These are phyloP conservation scores for Fraxinus nigra DNA, from an alignment of 305 asterid genomes.

Conservation along the genomic window DNA sequence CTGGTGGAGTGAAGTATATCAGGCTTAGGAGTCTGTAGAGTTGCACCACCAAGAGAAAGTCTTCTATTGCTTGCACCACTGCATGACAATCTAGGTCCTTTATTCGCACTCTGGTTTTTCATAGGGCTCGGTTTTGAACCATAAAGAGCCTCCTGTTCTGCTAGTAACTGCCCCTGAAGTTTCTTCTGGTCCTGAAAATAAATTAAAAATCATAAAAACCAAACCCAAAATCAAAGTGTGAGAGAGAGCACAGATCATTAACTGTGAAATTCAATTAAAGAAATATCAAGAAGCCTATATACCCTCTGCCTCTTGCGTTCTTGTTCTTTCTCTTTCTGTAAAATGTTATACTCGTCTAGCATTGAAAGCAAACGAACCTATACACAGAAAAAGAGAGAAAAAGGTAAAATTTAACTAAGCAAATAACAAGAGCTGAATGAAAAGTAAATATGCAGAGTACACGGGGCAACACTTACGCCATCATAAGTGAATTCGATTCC, in stretches of 20 bases:
- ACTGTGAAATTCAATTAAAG: not conserved
- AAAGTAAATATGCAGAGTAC: not conserved
- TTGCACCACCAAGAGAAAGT: slow-evolving; percentile 79
- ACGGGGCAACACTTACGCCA: slow-evolving; percentile 58
- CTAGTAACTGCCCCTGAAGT: slow-evolving; percentile 84
- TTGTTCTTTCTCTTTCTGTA: slow-evolving; percentile 79
- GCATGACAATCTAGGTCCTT: slow-evolving; percentile 72
- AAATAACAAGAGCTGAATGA: not conserved
- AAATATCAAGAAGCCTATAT: slow-evolving; percentile 23
- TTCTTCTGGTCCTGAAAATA: slow-evolving; percentile 86
- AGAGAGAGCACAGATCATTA: slow-evolving; percentile 12
- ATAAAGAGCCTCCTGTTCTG: slow-evolving; percentile 93
- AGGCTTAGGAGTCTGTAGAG: slow-evolving; percentile 60
- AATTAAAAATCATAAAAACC: not conserved
- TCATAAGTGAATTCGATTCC: slow-evolving; percentile 77
- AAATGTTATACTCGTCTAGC: slow-evolving; percentile 71
- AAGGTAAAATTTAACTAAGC: not conserved
- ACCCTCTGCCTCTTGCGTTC: slow-evolving; percentile 89
- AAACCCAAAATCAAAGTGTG: not conserved
- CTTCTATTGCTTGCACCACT: slow-evolving; percentile 65
- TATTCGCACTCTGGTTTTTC: slow-evolving; percentile 84
- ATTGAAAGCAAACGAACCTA: slow-evolving; percentile 79
- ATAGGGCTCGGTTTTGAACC: slow-evolving; percentile 98
- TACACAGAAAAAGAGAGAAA: slow-evolving; percentile 22
- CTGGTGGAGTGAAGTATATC: slow-evolving; percentile 55